A percentile compares a stretch with the other conserved stretches of the same genome.
Evolutionary conservation across 306 rosid genomes (phyloP).

Genomic region (Dryas octopetala): DNA sequence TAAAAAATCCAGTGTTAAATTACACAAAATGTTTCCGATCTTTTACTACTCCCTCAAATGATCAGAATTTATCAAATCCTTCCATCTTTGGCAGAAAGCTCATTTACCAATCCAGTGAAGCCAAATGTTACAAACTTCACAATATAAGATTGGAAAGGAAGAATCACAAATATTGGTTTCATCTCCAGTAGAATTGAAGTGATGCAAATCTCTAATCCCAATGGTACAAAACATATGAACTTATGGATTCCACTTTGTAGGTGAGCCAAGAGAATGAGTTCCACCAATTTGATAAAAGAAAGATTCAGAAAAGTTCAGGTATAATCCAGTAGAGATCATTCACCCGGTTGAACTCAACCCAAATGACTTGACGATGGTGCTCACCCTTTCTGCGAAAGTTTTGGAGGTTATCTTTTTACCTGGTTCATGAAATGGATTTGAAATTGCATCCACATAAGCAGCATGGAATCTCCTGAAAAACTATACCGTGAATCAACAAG

Average conservation of each 20-base stretch:
- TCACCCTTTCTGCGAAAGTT: conserved; percentile 84
- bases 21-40: neutral
- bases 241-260: neutral
- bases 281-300: conserved; percentile 1
- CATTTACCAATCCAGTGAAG: neutral
- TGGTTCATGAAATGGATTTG: conserved; percentile 90
- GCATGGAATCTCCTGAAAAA: conserved; percentile 87
- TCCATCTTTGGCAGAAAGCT: neutral
- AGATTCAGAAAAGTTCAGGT: neutral
- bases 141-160: neutral
- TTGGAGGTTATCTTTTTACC: conserved; percentile 92
- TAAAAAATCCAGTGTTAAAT: neutral
- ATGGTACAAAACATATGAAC: conserved; percentile 2
- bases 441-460: conserved; percentile 89
- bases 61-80: neutral
- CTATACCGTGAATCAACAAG: conserved; percentile 37
- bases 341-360: conserved; percentile 68
- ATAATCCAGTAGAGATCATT: conserved; percentile 17
- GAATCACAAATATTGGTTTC: neutral
- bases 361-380: conserved; percentile 88
- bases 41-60: neutral
- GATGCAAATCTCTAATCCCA: conserved; percentile 5
- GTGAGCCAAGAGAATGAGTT: neutral
- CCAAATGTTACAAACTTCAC: conserved; percentile 10
- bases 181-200: neutral